These are phyloP conservation scores for Calonectria pteridis DNA, from an alignment of 2,329 filamentous ascomycete species.

Conservation along the genomic window DNA sequence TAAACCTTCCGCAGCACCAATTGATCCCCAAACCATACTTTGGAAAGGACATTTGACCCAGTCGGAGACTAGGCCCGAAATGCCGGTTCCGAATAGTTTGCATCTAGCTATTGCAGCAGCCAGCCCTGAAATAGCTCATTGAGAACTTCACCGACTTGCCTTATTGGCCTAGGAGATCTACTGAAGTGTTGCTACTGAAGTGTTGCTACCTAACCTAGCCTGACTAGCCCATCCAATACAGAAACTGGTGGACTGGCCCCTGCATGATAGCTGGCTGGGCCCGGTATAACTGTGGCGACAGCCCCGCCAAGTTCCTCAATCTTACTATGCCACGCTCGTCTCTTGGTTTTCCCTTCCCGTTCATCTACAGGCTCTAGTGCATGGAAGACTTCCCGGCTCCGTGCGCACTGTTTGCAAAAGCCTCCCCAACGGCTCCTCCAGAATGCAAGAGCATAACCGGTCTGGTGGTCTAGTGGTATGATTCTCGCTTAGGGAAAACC, in stretches of 20 bases:
- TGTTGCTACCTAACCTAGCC: neutral
- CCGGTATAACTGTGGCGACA: neutral
- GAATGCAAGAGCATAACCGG: slow-evolving; percentile 34
- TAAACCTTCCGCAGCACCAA: neutral
- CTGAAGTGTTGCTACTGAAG: neutral
- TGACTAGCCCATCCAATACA: neutral
- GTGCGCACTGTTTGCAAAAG: neutral
- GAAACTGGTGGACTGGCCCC: neutral
- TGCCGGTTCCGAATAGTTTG: neutral
- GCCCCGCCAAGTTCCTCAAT: neutral
- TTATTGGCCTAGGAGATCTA: neutral
- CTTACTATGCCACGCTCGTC: neutral
- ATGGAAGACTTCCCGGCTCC: neutral
- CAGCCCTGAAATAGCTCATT: neutral
- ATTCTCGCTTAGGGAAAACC: slow-evolving; percentile 75
- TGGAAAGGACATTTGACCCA: neutral
- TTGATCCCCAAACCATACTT: neutral
- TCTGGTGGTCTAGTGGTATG: slow-evolving; percentile 76
- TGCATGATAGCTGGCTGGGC: neutral
- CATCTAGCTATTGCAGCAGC: neutral
- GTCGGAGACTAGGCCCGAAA: neutral
- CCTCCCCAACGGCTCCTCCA: neutral
- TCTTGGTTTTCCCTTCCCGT: neutral
- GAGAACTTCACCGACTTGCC: neutral
- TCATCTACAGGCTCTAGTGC: neutral